Evolutionary conservation across 495 filamentous ascomycete species (phyloP), one percentile per base, ranked within the genome.

Genomic region (Cryomyces minteri): DNA sequence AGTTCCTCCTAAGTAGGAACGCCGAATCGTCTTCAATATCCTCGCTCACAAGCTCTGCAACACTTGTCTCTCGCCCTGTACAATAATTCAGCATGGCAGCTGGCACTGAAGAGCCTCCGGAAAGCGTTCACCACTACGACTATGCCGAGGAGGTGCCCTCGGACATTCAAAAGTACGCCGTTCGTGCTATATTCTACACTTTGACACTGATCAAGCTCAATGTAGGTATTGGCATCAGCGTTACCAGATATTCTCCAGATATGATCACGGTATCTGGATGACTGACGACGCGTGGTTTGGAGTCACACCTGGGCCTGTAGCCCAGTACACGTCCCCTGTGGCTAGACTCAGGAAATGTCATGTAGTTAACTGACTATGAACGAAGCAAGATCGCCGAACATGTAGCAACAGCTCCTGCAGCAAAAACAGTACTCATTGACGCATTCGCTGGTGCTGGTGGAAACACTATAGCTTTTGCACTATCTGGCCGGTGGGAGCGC

Each of bases 211-310:
- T 14, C 18, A 7, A n/a, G 6, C 28, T 12, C 11, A 30, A 5
- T 10, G 5, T 46, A 90, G 84, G 60, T 98, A 96, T 64, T 98
- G 79, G 73, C 65, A 74, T 18, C 92, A 96, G 58, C 75, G 90
- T 25, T 73, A 87, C 57, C 76, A 72, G 40, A 79, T 96, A 43
- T 96, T 92, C 62, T 74, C 78, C 32, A 71, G 63, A 66, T 96
- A 96, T 59, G 73, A 88, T 14, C 74, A 84, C 36, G 88, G 85
- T 11, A 73, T 98, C 56, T 82, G 78, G 70, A 76, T 96, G 67
- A 96, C 90, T 0, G 76, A 86, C 54, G 76, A 84, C 64, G 80
- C 84, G 30, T 98, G 90, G 90, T 98, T 86, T 62, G 92, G 87
- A 40, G 83, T 96, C 6, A 96, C 90, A 1, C 87, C 90, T 9